Base-by-base conservation (phyloP, 2,329 filamentous ascomycete species). In the Aspergillus arachidicola region DNA sequence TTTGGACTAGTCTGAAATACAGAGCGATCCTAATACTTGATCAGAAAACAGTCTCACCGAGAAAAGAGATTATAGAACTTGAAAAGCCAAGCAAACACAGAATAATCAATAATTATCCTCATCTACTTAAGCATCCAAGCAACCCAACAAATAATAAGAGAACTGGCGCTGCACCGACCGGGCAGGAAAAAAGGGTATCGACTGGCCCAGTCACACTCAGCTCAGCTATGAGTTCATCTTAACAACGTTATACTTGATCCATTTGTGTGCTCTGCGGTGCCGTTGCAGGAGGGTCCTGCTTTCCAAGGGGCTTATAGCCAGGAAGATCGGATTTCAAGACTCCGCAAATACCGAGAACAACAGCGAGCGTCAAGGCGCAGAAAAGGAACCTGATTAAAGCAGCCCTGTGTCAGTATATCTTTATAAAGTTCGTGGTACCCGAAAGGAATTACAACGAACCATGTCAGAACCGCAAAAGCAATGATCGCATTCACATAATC, bases 221-320 rank as follows among this genome's bases (percentile, higher is more conserved):
- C 19, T 6, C 1, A 30, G 26, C 4, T 16, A 19, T 0, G 0
- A 23, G 2, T 12, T 16, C 11, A 14, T n/a, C n/a, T n/a, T n/a
- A n/a, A n/a, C n/a, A n/a, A n/a, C n/a, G n/a, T n/a, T 23, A 46
- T 3, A 48, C 12, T 48, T 48, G 10, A 6, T 28, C 45, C 45
- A 48, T 48, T 26, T 28, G 45, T 28, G 45, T 28, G 45, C 23
- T 26, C 6, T 28, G 45, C 23, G 45, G 23, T 7, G 21, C 45
- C 6, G 21, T 6, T 14, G 45, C 6, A 28, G 45, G 23, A 1
- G 12, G 3, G 1, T 23, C 23, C 45, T 48, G 23, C 21, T 16
- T 48, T 26, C 21, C 21, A 26, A 48, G 23, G 6, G 45, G 5
- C 21, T 11, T 48, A 48, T 48, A 48, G 1, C 45, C 45, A 11